Percentiles rank a stretch among this genome's conserved stretches.
These are phyloP conservation scores for Priceomyces carsonii DNA, from an alignment of 805 yeast species.

Conservation along the genomic window DNA sequence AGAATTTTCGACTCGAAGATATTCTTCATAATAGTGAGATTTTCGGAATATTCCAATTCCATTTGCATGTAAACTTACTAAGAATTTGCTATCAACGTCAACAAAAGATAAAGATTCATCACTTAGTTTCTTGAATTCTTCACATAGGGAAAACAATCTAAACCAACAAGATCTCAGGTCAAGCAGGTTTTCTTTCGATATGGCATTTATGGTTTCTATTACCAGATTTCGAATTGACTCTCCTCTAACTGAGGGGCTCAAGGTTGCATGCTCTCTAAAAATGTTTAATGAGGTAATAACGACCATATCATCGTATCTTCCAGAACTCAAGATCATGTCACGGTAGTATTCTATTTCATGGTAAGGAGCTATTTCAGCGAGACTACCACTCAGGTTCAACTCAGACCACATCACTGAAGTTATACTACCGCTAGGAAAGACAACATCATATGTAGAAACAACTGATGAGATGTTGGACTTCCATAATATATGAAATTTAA, in stretches of 20 bases:
- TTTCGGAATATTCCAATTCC: slow-evolving; percentile 33
- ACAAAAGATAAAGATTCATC: slow-evolving; percentile 59
- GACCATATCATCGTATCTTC: slow-evolving; percentile 48
- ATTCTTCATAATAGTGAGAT: slow-evolving; percentile 32
- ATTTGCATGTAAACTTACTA: slow-evolving; percentile 30
- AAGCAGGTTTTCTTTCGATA: slow-evolving; percentile 26
- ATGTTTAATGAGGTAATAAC: slow-evolving; percentile 55
- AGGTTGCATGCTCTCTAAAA: slow-evolving; percentile 41
- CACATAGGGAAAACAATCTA: slow-evolving; percentile 69
- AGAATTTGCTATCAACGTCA: slow-evolving; percentile 10
- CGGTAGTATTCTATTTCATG: slow-evolving; percentile 40
- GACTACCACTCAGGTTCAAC: slow-evolving; percentile 10
- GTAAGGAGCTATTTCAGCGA: slow-evolving; percentile 23
- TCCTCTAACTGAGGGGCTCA: slow-evolving; percentile 7
- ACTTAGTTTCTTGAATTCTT: slow-evolving; percentile 62
- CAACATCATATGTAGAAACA: slow-evolving; percentile 28
- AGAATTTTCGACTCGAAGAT: slow-evolving; percentile 9
- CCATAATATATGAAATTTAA: slow-evolving; percentile 49
- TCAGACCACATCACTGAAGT: slow-evolving; percentile 15
- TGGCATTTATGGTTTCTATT: slow-evolving; percentile 20
- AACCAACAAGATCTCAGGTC: slow-evolving; percentile 55
- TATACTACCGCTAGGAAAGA: slow-evolving; percentile 14
- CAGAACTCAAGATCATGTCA: slow-evolving; percentile 49
- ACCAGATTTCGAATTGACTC: slow-evolving; percentile 26
- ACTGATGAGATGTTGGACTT: slow-evolving; percentile 60